Evolutionary conservation across 345 rosid species (phyloP), one percentile per base, ranked within the genome.

Genomic region (Brassica rapa): DNA sequence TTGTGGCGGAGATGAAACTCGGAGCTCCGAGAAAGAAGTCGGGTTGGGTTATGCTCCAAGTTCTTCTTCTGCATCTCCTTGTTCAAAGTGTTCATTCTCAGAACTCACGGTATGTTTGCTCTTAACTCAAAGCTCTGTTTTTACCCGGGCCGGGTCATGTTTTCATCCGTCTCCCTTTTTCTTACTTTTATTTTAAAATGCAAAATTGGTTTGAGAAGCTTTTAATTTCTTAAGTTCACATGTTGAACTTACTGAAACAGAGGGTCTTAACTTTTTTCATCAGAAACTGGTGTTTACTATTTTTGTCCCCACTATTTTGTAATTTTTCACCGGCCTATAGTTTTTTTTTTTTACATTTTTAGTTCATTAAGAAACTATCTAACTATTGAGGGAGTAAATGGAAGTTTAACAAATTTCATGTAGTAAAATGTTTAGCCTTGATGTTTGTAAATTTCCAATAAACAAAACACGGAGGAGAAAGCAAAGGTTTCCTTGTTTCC

Each of bases 61-160:
- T 80, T 63, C 72, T 80, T 68, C 71, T 79, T 62, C 60, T 61
- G 0, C 74, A 12, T 41, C 24, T 68, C 15, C 53, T 78, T 75
- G 72, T 80, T 41, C 80, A 69, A 21, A 63, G 66, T 70, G 83
- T 57, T 70, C 72, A 57, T 75, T 64, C 80, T 70, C 83, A 75
- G 46, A 75, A 46, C 11, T 41, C 75, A 59, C 76, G 6, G 83
- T 80, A 80, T 25, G 80, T 65, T 75, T 70, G 49, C 64, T 80
- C 69, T 43, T 12, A 6, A 62, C 77, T 11, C 69, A 68, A 41
- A 33, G 10, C 72, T 75, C 83, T 80, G 68, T 75, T 63, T 68
- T 59, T 39, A 2, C 41, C 69, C 77, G 35, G 51, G n/a, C 7
- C 63, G 65, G 76, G 76, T 72, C 65, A 69, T 63, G 12, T 51